Conservation (phyloP, 1,284 basidiomycete genomes). For the Fomitopsis pinicola region DNA sequence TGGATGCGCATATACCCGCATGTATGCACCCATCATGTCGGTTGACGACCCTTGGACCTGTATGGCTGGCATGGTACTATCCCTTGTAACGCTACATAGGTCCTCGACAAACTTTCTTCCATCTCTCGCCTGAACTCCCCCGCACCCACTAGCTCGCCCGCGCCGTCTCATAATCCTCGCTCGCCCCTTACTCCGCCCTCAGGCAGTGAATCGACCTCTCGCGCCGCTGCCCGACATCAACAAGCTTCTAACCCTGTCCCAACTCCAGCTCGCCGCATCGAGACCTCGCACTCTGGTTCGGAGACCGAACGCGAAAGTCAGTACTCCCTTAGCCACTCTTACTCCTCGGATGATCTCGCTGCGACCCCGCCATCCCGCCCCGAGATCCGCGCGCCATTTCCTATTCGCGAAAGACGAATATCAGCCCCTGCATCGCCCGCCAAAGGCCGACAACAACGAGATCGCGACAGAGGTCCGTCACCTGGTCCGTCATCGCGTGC, state of each 20-base stretch:
- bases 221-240: conserved; percentile 27
- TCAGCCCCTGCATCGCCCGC: conserved; percentile 55
- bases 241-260: conserved; percentile 14
- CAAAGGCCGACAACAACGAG: conserved; percentile 29
- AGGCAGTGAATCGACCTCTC: conserved; percentile 25
- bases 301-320: conserved; percentile 70
- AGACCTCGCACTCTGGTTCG: conserved; percentile 56
- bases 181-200: conserved; percentile 29
- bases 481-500: conserved; percentile 38
- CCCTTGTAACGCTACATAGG: conserved; percentile 32
- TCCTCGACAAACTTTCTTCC: conserved; percentile 62
- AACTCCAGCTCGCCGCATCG: conserved; percentile 16
- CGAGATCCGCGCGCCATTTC: conserved; percentile 26
- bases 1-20: neutral
- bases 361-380: conserved; percentile 35
- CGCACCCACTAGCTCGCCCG: conserved; percentile 32
- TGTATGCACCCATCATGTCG: neutral
- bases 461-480: conserved; percentile 23
- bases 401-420: conserved; percentile 38
- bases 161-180: conserved; percentile 30
- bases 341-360: conserved; percentile 38
- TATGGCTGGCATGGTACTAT: neutral
- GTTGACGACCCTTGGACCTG: neutral
- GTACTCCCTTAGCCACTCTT: conserved; percentile 30
- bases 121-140: conserved; percentile 4